Percentiles rank a stretch among this genome's conserved stretches.
These are phyloP conservation scores for Kuraishia piskuri DNA, from an alignment of 805 yeast species.

Conservation along the genomic window DNA sequence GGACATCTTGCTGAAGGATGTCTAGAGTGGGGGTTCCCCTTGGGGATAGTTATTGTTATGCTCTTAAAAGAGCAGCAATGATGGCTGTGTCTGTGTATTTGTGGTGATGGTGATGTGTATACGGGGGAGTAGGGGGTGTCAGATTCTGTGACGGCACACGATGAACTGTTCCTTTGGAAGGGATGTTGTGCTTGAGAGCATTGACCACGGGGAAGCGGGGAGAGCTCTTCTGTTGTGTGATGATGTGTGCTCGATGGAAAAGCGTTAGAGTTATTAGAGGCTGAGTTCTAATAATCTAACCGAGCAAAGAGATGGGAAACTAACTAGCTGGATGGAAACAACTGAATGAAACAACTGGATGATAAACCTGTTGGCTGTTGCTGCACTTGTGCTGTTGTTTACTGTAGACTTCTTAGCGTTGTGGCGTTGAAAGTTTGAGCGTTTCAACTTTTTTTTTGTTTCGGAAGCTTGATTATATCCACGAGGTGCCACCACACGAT, in stretches of 20 bases:
- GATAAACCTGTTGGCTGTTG: too few species aligned
- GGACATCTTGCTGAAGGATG: neutral
- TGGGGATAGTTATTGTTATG: too few species aligned
- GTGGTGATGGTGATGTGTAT: neutral
- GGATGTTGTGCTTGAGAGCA: neutral
- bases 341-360: too few species aligned
- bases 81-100: neutral
- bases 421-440: too few species aligned
- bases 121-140: constrained; percentile 1
- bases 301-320: neutral
- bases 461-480: too few species aligned
- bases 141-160: neutral
- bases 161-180: neutral
- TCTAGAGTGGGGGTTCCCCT: too few species aligned
- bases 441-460: too few species aligned
- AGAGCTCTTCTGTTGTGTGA: neutral
- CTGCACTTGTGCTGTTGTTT: too few species aligned
- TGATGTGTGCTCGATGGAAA: neutral
- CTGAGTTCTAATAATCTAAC: neutral
- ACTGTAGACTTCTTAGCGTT: too few species aligned
- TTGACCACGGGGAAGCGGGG: neutral
- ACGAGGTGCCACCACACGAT: too few species aligned
- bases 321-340: neutral
- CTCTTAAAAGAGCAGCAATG: neutral
- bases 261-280: neutral